Percentiles rank a stretch among this genome's conserved stretches.
phyloP scores from a whole-genome alignment of 1,139 yeast genomes.

The Arxiozyma telluris region DNA sequence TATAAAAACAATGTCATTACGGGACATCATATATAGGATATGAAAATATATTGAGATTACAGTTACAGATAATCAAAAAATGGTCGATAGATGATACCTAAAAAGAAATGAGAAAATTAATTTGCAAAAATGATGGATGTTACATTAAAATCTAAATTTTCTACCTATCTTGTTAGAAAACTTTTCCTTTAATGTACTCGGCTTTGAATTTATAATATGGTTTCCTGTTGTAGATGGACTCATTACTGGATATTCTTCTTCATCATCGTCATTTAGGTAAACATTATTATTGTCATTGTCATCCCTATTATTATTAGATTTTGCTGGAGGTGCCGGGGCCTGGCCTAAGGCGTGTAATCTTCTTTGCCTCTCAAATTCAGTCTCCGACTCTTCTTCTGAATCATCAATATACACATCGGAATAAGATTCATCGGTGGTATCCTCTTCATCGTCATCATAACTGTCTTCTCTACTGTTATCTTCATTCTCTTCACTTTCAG shows the following conservation, averaged over 20 bases:
- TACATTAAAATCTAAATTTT: background rate
- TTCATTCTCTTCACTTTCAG: conserved; percentile 5
- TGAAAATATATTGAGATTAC: too few species aligned
- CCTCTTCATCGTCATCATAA: conserved; percentile 31
- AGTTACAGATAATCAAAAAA: too few species aligned
- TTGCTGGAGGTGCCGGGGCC: conserved; percentile 34
- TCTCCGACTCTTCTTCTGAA: conserved; percentile 39
- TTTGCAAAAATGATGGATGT: background rate
- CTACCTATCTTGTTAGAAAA: conserved; percentile 15
- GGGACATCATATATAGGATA: background rate
- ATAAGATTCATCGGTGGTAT: conserved; percentile 4
- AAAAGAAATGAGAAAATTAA: background rate
- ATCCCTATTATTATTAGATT: conserved; percentile 15
- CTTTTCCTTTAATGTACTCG: conserved; percentile 1
- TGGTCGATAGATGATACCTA: background rate
- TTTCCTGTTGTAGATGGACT: background rate
- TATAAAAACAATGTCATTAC: background rate
- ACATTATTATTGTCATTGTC: conserved; percentile 1
- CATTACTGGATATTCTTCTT: conserved; percentile 7
- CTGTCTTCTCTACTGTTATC: conserved; percentile 38
- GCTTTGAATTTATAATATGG: background rate
- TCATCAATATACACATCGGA: conserved; percentile 43
- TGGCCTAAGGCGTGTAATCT: conserved; percentile 77
- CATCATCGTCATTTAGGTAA: conserved; percentile 1
- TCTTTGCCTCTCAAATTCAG: conserved; percentile 63